These are phyloP conservation scores for Crithidia fasciculata DNA, from an alignment of 208 protist species.

Conservation along the genomic window DNA sequence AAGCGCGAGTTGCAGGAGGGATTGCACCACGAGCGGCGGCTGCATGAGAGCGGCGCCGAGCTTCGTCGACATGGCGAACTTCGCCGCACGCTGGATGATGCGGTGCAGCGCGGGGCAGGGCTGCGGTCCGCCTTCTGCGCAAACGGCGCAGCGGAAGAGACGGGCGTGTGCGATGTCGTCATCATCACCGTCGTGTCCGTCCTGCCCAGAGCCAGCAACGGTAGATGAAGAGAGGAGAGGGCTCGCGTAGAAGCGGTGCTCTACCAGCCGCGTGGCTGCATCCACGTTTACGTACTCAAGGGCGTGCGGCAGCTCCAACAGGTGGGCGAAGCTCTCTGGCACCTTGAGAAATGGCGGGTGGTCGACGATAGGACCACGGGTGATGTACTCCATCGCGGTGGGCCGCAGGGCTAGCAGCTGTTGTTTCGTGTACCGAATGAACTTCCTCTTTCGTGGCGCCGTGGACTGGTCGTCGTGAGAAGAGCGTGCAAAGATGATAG, in stretches of 20 bases:
- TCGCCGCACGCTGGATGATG: conserved; percentile 38
- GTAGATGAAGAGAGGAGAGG: conserved; percentile 16
- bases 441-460: background rate
- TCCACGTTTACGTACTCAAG: conserved; percentile 66
- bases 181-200: background rate
- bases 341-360: conserved; percentile 52
- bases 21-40: conserved; percentile 66
- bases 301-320: conserved; percentile 44
- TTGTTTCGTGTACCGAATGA: conserved; percentile 42
- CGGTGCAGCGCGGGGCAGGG: conserved; percentile 43
- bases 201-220: background rate
- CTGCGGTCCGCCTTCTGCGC: conserved; percentile 38
- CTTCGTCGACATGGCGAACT: conserved; percentile 42
- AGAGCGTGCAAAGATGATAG: background rate
- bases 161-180: conserved; percentile 14
- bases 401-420: conserved; percentile 38
- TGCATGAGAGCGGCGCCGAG: conserved; percentile 68
- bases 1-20: conserved; percentile 67
- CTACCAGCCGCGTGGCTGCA: conserved; percentile 38
- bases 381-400: conserved; percentile 33
- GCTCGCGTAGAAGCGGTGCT: conserved; percentile 29
- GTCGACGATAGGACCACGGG: conserved; percentile 40
- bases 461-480: background rate
- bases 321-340: conserved; percentile 41
- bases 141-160: conserved; percentile 39